Percentiles rank a stretch among this genome's conserved stretches.
Evolutionary conservation across 441 rosid species (phyloP).

Genomic region (Aleurites moluccanus): DNA sequence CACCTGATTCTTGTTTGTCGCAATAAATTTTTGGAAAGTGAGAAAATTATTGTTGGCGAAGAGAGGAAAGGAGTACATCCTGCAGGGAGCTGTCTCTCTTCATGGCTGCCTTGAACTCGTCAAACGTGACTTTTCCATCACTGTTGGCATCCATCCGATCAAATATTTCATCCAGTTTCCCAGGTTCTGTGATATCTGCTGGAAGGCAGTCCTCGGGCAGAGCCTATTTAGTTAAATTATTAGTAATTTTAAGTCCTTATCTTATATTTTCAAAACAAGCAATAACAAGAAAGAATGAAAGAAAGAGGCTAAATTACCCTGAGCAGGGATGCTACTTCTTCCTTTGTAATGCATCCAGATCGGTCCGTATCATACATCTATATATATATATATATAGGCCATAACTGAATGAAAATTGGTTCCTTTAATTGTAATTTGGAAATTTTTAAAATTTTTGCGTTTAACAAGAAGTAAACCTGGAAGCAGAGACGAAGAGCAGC

Average conservation of each 20-base stretch:
- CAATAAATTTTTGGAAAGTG: not conserved
- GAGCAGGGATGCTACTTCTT: conserved; percentile 73
- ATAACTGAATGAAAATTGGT: not conserved
- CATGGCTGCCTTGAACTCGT: conserved; percentile 79
- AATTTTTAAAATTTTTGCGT: no score
- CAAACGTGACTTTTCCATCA: conserved; percentile 72
- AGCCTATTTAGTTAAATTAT: conserved; percentile 32
- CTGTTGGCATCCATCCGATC: conserved; percentile 70
- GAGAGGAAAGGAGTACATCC: conserved; percentile 61
- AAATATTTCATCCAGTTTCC: conserved; percentile 69
- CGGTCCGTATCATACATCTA: conserved; percentile 75
- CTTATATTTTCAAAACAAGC: not conserved
- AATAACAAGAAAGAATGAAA: conserved; percentile 3
- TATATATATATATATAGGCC: not conserved
- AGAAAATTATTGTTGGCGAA: conserved; percentile 48
- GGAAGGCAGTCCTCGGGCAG: conserved; percentile 82
- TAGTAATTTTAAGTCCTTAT: not conserved
- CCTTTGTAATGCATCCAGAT: conserved; percentile 73
- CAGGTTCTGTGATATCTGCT: conserved; percentile 57
- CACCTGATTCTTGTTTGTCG: no score
- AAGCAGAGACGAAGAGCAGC: conserved; percentile 72
- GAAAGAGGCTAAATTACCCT: conserved; percentile 37
- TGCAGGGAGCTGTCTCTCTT: conserved; percentile 68
- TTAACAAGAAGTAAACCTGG: conserved; percentile 38
- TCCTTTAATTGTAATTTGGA: no score